These are phyloP conservation scores for Phalaenopsis equestris DNA, from an alignment of 106 monocot species.

Conservation along the genomic window DNA sequence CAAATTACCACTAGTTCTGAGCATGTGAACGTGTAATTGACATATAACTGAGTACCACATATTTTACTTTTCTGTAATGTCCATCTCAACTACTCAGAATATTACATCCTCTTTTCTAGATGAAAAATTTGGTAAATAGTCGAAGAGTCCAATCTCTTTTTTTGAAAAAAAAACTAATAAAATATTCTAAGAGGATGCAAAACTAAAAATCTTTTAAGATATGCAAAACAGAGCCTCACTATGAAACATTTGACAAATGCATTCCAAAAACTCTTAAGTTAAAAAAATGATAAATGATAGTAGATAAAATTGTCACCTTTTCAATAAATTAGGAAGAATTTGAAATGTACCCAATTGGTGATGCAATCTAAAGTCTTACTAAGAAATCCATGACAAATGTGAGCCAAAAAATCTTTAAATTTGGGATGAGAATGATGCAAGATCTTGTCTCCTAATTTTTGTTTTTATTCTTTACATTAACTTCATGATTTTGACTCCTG, in stretches of 20 bases:
- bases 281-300: not conserved
- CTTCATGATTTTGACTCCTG: not conserved
- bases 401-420: not conserved
- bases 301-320: not conserved
- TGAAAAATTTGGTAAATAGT: not conserved
- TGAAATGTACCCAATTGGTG: not conserved
- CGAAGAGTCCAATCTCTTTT: not conserved
- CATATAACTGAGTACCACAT: not conserved
- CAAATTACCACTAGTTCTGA: not conserved
- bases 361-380: not conserved
- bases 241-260: not conserved
- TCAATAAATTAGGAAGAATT: not conserved
- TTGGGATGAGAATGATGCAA: not conserved
- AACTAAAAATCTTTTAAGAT: not conserved
- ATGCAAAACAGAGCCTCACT: not conserved
- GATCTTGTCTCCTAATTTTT: not conserved
- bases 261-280: not conserved
- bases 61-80: not conserved
- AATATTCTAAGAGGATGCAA: not conserved
- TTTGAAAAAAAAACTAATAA: not conserved
- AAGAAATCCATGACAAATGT: not conserved
- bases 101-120: not conserved
- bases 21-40: not conserved
- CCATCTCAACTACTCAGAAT: not conserved
- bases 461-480: not conserved